A percentile compares a stretch with the other conserved stretches of the same genome.
Evolutionary conservation across 2,329 filamentous ascomycete genomes (phyloP).

Genomic region (Cryphonectria carpinicola): DNA sequence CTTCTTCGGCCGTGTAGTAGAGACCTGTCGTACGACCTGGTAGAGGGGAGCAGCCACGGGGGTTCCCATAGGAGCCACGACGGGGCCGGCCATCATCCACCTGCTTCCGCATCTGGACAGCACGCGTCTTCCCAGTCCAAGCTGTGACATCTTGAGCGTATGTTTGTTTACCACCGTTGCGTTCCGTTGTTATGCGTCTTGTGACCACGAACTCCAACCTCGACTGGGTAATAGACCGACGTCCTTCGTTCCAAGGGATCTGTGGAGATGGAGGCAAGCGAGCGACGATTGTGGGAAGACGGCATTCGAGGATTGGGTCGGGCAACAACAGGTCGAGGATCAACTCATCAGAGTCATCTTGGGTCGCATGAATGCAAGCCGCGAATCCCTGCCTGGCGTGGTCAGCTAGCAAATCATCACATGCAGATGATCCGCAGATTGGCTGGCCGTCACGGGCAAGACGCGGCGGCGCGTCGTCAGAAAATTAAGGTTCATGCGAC

Average conservation of each 20-base stretch:
- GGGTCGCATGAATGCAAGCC: conserved; percentile 1
- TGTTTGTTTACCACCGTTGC: background rate
- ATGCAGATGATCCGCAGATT: conserved; percentile 7
- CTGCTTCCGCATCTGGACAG: conserved; percentile 19
- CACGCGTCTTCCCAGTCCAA: conserved; percentile 17
- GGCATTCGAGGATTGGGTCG: background rate
- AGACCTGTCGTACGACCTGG: conserved; percentile 20
- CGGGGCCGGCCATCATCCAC: conserved; percentile 14
- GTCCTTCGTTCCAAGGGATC: background rate
- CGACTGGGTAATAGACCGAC: background rate
- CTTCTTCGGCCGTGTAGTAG: conserved; percentile 25
- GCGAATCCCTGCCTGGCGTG: conserved; percentile 16
- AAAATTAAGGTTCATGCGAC: conserved; percentile 23
- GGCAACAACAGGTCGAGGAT: background rate
- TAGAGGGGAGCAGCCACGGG: background rate
- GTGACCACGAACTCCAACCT: background rate
- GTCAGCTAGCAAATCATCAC: background rate
- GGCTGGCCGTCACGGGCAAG: conserved; percentile 4
- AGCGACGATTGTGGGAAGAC: background rate
- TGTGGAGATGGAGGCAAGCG: background rate
- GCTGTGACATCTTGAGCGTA: conserved; percentile 16
- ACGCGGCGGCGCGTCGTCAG: conserved; percentile 19
- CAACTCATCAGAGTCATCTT: conserved; percentile 12
- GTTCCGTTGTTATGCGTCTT: background rate
- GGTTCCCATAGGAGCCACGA: background rate